Conservation (phyloP, 495 filamentous ascomycete genomes). For the Aspergillus asperescens region DNA sequence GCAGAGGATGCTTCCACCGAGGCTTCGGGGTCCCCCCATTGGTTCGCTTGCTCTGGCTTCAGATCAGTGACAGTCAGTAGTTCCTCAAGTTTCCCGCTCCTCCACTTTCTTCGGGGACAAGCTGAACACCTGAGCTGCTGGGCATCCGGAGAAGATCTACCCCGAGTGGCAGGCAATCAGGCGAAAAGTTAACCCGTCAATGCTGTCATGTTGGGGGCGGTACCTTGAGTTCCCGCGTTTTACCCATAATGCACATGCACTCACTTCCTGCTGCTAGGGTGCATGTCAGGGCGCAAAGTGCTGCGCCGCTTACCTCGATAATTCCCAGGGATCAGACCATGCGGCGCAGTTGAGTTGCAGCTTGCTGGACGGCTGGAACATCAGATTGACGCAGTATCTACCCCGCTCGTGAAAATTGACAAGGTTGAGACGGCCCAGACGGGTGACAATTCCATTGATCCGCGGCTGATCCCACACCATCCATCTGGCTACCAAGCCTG, state of each 20-base stretch:
- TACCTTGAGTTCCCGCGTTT: no score
- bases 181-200: neutral
- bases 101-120: neutral
- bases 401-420: conserved; percentile 11
- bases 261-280: neutral
- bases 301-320: neutral
- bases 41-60: conserved; percentile 8
- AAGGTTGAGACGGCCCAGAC: neutral
- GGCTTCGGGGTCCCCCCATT: conserved; percentile 7
- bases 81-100: neutral
- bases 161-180: conserved; percentile 1
- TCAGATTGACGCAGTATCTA: neutral
- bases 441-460: conserved; percentile 8
- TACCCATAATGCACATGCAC: neutral
- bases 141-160: neutral
- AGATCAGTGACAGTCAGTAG: neutral
- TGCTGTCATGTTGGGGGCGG: no score
- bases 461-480: conserved; percentile 5
- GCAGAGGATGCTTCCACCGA: conserved; percentile 10
- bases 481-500: conserved; percentile 12
- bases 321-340: neutral
- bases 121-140: neutral
- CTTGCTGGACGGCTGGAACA: conserved; percentile 4
- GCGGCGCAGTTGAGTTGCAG: neutral
- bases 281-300: neutral